A percentile compares a stretch with the other conserved stretches of the same genome.
phyloP scores from a whole-genome alignment of 2,329 filamentous ascomycete genomes.

The Sporothrix luriei region DNA sequence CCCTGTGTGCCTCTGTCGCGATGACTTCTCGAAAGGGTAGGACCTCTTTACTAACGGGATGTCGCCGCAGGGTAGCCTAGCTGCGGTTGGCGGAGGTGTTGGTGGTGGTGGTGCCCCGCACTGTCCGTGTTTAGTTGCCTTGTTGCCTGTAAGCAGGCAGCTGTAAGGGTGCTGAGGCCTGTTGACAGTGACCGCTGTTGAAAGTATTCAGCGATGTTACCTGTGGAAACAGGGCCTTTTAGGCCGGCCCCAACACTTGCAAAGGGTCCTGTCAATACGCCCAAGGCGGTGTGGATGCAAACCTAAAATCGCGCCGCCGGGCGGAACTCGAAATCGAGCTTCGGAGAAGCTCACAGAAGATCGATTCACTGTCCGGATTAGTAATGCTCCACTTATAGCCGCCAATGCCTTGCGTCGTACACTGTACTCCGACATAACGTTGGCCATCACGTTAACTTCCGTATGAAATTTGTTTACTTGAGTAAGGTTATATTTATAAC shows the following conservation, averaged over 20 bases:
- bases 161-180: background rate
- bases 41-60: background rate
- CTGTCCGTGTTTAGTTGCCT: background rate
- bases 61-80: conserved; percentile 13
- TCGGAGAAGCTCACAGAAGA: conserved; percentile 33
- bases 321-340: conserved; percentile 17
- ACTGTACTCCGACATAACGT: no score
- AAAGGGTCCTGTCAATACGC: background rate
- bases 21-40: conserved; percentile 5
- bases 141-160: background rate
- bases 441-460: no score
- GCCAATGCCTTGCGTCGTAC: no score
- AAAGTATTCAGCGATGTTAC: background rate
- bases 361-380: conserved; percentile 11
- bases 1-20: conserved; percentile 16
- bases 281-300: conserved; percentile 12
- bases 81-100: background rate
- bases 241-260: background rate
- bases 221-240: background rate
- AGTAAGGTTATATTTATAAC: background rate
- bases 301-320: background rate
- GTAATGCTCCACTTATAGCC: conserved; percentile 22
- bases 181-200: background rate
- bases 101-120: conserved; percentile 11
- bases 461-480: no score